Base-by-base conservation (phyloP, 2,329 filamentous ascomycete genomes). In the Colletotrichum caudatum region DNA sequence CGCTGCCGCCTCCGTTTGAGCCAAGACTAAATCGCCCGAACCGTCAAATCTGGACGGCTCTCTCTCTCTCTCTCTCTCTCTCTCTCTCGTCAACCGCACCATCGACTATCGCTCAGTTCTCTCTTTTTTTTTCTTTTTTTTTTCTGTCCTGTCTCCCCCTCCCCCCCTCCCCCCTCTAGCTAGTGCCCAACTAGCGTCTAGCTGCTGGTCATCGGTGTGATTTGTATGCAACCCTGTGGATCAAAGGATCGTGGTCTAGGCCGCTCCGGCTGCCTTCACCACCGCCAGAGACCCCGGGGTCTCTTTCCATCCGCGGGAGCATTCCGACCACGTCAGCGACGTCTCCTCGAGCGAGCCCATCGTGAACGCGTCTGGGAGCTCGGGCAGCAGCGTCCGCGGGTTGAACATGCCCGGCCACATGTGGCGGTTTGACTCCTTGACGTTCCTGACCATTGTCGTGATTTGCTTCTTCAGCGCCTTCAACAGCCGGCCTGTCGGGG, bases 1-100 rank as follows among this genome's bases (percentile, higher is more conserved):
- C 0, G 20, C 48, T 44, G 48, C 50, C 20, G 33, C 53, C 14
- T 26, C 53, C 20, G 68, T 72, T 69, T 64, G 59, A 69, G 66
- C 69, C 65, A 69, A 60, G 69, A 35, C 20, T 20, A 20, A 51
- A 46, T 37, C 54, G 35, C 51, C 59, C 59, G 39, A 71, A 60
- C 53, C 64, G 51, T 57, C 20, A n/a, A 23, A 11, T 37, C 26
- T 46, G 56, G 20, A 11, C 3, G 29, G 12, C 44, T 9, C 20
- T 46, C 6, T 23, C 41, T 46, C 6, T 23, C 41, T 46, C 6
- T 23, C 41, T 46, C 6, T 23, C 41, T 46, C 6, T 23, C 41
- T 46, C 6, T 23, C 41, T 46, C 6, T 23, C 41, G n/a, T 35
- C 20, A 16, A 20, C 29, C 44, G 23, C 33, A 39, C 46, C 29